Evolutionary conservation across 768 basidiomycete species (phyloP), one percentile per base, ranked within the genome.

Genomic region (Lactarius quietus): DNA sequence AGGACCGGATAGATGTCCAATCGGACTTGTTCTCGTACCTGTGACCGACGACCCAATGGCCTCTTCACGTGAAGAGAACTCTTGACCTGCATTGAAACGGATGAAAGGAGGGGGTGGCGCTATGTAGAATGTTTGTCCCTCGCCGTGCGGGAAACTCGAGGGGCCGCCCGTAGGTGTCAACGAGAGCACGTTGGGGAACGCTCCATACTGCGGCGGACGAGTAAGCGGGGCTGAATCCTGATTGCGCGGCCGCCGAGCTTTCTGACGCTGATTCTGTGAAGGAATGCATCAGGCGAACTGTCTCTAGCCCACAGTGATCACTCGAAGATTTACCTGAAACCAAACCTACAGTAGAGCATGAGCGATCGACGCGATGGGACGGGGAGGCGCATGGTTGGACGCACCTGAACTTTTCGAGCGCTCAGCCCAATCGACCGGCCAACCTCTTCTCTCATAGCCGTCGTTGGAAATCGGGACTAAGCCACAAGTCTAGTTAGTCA

Each of bases 381-480:
- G n/a, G 31, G 35, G 51, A 31, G 57, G 38, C 45, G 72, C 59
- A 63, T 65, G 66, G 39, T 58, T 12, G 38, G 35, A 81, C 88
- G 73, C 71, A 90, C 92, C 85, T 95, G 92, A 3, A 95, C 92
- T 79, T 94, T 92, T 45, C 92, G 84, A 55, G 92, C 91, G 73
- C 91, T 93, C 72, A 95, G 77, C n/a, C 92, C 92, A 69, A 94
- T 94, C 39, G 89, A 82, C 28, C 88, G 85, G 9, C 93, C 92
- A 31, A 94, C 92, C 68, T 93, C 89, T 76, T 94, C 93, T 57
- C 92, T 85, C 84, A 90, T 86, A 12, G 89, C 86, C 3, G 92
- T 93, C 3, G 91, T 90, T 5, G 92, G 92, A 76, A 95, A 94
- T 41, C 90, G 89, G 58, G 93, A 94, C 92, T 95, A 61, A 39